phyloP scores from a whole-genome alignment of 306 rosid species.

The Astragalus membranaceus region DNA sequence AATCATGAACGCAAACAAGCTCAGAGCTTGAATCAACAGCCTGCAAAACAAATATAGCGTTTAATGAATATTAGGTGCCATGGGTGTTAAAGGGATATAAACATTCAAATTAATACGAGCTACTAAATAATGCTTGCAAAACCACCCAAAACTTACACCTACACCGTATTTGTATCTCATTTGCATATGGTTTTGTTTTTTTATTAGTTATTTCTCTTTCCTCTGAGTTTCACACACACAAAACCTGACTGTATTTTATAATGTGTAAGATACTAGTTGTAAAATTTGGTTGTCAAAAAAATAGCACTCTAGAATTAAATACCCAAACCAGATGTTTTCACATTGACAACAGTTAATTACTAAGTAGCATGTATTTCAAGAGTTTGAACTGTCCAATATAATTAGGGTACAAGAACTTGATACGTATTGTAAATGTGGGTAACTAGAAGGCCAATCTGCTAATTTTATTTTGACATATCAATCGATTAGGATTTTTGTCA shows the following conservation, averaged over 20 bases:
- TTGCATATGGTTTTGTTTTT: no score
- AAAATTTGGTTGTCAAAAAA: no score
- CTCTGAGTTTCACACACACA: no score
- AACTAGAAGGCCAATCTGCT: neutral
- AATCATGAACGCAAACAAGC: constrained; percentile 93
- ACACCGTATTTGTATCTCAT: no score
- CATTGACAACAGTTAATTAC: neutral
- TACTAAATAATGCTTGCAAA: neutral
- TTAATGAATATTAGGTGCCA: neutral
- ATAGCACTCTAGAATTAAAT: neutral
- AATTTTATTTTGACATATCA: neutral
- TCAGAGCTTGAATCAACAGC: constrained; percentile 67
- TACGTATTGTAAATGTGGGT: neutral
- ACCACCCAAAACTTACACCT: no score
- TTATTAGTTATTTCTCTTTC: no score
- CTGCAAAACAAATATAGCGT: constrained; percentile 36
- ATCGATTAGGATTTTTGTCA: neutral
- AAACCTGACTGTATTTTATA: no score
- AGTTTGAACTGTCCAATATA: neutral
- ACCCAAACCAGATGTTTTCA: neutral
- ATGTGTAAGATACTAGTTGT: no score
- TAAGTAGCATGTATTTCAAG: neutral
- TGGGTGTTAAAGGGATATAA: neutral
- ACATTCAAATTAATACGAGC: neutral
- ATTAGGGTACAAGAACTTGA: neutral